phyloP scores from a whole-genome alignment of 495 filamentous ascomycete species.

The Hypoxylon fragiforme region DNA sequence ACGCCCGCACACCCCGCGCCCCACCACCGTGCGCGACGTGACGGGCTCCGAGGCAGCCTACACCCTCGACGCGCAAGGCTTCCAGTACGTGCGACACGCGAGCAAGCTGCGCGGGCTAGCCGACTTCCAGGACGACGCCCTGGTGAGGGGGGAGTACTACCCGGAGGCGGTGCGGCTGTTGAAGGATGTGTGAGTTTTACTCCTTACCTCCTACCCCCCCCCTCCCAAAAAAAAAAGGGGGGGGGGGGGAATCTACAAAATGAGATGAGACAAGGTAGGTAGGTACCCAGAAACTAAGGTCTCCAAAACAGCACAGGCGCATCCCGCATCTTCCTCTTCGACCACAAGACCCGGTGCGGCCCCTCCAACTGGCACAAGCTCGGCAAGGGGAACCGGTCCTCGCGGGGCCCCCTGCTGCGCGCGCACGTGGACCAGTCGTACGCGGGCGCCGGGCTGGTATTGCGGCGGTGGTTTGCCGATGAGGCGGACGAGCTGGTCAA shows the following conservation, averaged over 20 bases:
- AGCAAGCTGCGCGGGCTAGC: conserved; percentile 43
- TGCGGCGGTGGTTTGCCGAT: conserved; percentile 58
- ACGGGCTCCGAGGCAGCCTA: conserved; percentile 42
- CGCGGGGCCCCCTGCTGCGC: conserved; percentile 64
- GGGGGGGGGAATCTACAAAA: background rate
- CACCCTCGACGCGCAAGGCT: conserved; percentile 45
- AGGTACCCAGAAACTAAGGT: conserved; percentile 48
- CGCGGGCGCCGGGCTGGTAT: conserved; percentile 56
- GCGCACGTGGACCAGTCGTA: conserved; percentile 77
- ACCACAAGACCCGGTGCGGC: conserved; percentile 70
- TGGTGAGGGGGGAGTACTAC: conserved; percentile 64
- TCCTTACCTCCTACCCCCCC: background rate
- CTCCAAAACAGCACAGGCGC: conserved; percentile 66
- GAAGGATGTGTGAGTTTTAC: conserved; percentile 61
- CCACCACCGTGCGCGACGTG: conserved; percentile 45
- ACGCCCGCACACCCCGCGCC: conserved; percentile 46
- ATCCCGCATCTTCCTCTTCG: conserved; percentile 67
- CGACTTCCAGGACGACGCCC: conserved; percentile 64
- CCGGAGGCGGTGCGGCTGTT: conserved; percentile 62
- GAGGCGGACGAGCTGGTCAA: conserved; percentile 62
- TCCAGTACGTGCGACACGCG: conserved; percentile 40
- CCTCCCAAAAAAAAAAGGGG: background rate
- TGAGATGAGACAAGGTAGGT: too few species aligned
- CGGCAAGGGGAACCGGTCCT: conserved; percentile 38
- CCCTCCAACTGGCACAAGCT: conserved; percentile 44